These are phyloP conservation scores for Hemileccinum impolitum DNA, from an alignment of 768 basidiomycete genomes.

Conservation along the genomic window DNA sequence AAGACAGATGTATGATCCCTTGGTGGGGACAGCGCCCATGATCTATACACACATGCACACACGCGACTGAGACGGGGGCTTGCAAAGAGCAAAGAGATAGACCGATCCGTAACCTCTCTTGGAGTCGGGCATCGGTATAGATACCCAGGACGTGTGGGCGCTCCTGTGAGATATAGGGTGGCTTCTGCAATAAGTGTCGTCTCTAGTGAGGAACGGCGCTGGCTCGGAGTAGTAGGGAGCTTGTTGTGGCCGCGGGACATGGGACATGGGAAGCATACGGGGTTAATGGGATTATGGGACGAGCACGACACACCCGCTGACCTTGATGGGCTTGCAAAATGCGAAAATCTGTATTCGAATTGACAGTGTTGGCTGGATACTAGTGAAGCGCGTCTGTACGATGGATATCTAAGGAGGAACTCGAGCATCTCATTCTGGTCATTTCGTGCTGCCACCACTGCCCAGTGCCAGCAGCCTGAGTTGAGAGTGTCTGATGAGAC, in stretches of 20 bases:
- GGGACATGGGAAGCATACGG: background rate
- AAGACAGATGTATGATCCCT: background rate
- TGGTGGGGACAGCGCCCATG: background rate
- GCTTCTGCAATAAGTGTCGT: background rate
- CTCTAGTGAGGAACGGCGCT: background rate
- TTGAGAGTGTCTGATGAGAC: too few relatives aligned
- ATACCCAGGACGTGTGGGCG: background rate
- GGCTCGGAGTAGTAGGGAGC: background rate
- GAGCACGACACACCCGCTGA: background rate
- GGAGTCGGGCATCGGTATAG: background rate
- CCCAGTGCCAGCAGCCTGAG: too few relatives aligned
- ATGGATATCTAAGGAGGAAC: too few relatives aligned
- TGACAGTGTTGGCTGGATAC: too few relatives aligned
- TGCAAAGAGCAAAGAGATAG: background rate
- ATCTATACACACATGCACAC: background rate
- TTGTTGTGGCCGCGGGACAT: background rate
- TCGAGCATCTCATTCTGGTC: too few relatives aligned
- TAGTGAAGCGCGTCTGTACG: too few relatives aligned
- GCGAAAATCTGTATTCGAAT: background rate
- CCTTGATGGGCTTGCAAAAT: background rate
- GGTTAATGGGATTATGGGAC: background rate
- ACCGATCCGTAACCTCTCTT: background rate
- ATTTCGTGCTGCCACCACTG: too few relatives aligned
- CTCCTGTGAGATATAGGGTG: background rate
- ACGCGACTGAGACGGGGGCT: background rate